Evolutionary conservation across 495 filamentous ascomycete species (phyloP).

Genomic region (Diplogelasinospora grovesii): DNA sequence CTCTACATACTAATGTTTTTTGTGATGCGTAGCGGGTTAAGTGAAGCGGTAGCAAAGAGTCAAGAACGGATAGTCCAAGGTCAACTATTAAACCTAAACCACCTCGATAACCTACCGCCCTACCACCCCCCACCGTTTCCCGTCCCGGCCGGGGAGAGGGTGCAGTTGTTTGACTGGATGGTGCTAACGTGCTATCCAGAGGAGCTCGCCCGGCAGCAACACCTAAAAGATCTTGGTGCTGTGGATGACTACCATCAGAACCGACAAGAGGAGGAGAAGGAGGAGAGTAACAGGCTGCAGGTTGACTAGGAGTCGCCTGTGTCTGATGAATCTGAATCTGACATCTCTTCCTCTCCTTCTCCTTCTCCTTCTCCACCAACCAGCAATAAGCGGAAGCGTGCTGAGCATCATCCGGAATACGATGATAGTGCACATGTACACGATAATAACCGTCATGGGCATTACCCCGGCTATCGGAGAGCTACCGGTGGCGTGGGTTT

Average conservation of each 20-base stretch:
- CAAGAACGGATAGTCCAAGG: slow-evolving; percentile 16
- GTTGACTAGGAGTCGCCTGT: slow-evolving; percentile 13
- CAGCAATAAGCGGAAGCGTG: no score
- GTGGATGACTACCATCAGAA: slow-evolving; percentile 1
- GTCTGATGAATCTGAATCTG: no score
- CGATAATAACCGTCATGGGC: no score
- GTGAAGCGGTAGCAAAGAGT: no score
- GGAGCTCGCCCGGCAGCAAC: slow-evolving; percentile 17
- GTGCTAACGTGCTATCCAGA: slow-evolving; percentile 30
- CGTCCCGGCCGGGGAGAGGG: slow-evolving; percentile 20
- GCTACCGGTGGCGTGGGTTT: no score
- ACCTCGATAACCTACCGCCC: slow-evolving; percentile 16
- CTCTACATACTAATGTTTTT: background rate
- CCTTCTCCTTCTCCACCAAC: no score
- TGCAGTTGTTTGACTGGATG: slow-evolving; percentile 33
- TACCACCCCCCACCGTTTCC: slow-evolving; percentile 25
- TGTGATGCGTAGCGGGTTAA: no score
- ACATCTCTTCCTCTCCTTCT: no score
- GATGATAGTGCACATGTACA: no score
- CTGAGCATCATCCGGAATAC: no score
- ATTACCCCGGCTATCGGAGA: no score
- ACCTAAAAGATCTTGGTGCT: slow-evolving; percentile 4
- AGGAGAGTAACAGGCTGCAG: slow-evolving; percentile 5
- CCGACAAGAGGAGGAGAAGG: background rate
- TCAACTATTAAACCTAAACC: slow-evolving; percentile 7